A percentile compares a stretch with the other conserved stretches of the same genome.
phyloP scores from a whole-genome alignment of 2,329 filamentous ascomycete genomes.

The Fusarium citri region DNA sequence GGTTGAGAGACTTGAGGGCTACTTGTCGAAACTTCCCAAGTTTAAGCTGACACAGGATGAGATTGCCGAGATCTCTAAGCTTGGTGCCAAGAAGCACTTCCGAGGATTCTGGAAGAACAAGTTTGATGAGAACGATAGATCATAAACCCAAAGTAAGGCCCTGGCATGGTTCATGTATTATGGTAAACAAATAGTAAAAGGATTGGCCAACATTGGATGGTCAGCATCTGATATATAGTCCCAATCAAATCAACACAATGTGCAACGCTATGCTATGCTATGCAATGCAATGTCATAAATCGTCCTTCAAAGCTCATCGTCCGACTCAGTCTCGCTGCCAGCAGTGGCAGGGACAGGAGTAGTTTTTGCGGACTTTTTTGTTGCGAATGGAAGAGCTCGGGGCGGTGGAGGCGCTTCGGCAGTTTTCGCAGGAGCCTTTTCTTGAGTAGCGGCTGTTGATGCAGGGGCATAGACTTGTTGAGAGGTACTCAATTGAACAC shows the following conservation, averaged over 20 bases:
- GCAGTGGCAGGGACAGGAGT: slow-evolving; percentile 45
- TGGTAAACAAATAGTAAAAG: not conserved
- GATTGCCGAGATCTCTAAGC: slow-evolving; percentile 65
- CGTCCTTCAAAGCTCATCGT: slow-evolving; percentile 63
- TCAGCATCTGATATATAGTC: not conserved
- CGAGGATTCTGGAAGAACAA: slow-evolving; percentile 68
- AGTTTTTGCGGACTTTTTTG: slow-evolving; percentile 48
- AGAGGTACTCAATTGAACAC: slow-evolving; percentile 6
- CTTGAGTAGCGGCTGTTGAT: slow-evolving; percentile 2
- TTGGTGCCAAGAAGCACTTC: slow-evolving; percentile 70
- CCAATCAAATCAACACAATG: not conserved
- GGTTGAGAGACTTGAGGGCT: slow-evolving; percentile 67
- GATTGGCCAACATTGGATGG: not conserved
- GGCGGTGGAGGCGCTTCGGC: slow-evolving; percentile 52
- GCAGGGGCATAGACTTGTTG: slow-evolving; percentile 3
- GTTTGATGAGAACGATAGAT: slow-evolving; percentile 64
- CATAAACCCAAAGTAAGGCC: slow-evolving; percentile 33
- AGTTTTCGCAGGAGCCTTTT: slow-evolving; percentile 31
- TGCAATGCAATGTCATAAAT: slow-evolving; percentile 11
- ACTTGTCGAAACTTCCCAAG: slow-evolving; percentile 59
- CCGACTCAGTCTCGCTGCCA: slow-evolving; percentile 64
- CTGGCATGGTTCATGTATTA: not conserved
- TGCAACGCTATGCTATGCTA: not conserved
- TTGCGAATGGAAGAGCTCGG: slow-evolving; percentile 59
- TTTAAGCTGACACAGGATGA: slow-evolving; percentile 72